A percentile compares a stretch with the other conserved stretches of the same genome.
Conservation (phyloP, 2,329 filamentous ascomycete species). For the Albifimbria verrucaria region DNA sequence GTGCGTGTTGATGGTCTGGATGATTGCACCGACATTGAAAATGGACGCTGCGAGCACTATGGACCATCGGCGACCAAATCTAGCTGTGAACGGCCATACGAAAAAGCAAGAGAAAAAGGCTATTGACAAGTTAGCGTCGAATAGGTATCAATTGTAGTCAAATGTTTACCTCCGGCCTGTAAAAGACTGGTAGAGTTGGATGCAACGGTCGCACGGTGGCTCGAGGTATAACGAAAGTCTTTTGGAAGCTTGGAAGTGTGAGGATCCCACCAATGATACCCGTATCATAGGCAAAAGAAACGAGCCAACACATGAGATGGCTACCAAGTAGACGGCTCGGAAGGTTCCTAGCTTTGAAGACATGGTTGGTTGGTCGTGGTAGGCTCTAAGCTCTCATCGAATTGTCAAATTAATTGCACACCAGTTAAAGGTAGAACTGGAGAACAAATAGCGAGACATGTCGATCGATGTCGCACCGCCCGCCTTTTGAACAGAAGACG, state of each 20-base stretch:
- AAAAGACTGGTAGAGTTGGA: constrained; percentile 38
- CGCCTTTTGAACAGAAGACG: too few relatives aligned
- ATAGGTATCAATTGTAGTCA: not conserved
- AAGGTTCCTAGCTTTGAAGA: constrained; percentile 3
- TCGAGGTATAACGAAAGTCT: not conserved
- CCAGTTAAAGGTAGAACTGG: too few relatives aligned
- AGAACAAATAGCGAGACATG: too few relatives aligned
- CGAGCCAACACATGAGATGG: not conserved
- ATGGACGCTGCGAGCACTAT: constrained; percentile 35
- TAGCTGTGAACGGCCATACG: constrained; percentile 39
- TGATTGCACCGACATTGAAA: constrained; percentile 40
- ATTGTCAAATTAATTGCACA: too few relatives aligned
- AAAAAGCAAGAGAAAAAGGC: constrained; percentile 42
- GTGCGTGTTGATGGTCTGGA: constrained; percentile 36
- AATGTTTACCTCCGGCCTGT: constrained; percentile 33
- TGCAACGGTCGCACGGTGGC: constrained; percentile 21
- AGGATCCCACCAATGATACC: not conserved
- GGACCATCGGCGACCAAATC: constrained; percentile 36
- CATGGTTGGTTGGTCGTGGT: too few relatives aligned
- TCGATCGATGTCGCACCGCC: too few relatives aligned
- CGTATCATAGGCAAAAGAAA: not conserved
- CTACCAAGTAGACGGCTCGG: constrained; percentile 3
- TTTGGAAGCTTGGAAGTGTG: not conserved
- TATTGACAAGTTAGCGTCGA: constrained; percentile 9
- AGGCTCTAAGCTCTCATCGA: too few relatives aligned